These are phyloP conservation scores for Forsythia viridissima DNA, from an alignment of 257 asterid species.

Conservation along the genomic window DNA sequence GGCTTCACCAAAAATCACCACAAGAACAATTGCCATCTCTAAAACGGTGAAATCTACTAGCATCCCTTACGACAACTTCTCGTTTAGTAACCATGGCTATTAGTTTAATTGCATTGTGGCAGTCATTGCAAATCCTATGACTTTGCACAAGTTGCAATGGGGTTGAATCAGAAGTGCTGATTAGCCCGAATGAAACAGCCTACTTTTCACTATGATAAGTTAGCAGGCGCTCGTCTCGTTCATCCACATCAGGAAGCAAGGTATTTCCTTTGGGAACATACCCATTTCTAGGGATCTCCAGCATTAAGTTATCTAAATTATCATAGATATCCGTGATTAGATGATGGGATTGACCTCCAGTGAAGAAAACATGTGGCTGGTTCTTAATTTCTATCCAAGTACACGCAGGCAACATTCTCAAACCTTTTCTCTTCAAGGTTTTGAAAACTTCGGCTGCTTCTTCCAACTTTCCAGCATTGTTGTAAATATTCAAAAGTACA, in stretches of 20 bases:
- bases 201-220: conserved; percentile 76
- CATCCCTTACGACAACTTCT: conserved; percentile 73
- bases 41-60: conserved; percentile 80
- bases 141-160: conserved; percentile 81
- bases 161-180: conserved; percentile 59
- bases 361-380: conserved; percentile 55
- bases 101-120: conserved; percentile 69
- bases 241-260: conserved; percentile 90
- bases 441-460: conserved; percentile 77
- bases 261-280: conserved; percentile 43
- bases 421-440: conserved; percentile 64
- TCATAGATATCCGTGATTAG: conserved; percentile 56
- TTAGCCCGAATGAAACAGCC: conserved; percentile 83
- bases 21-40: conserved; percentile 73
- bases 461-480: conserved; percentile 51
- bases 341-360: conserved; percentile 65
- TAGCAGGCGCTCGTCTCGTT: conserved; percentile 43
- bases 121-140: conserved; percentile 78
- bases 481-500: conserved; percentile 72
- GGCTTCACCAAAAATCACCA: conserved; percentile 80
- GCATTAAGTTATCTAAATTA: conserved; percentile 46
- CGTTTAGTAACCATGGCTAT: conserved; percentile 51
- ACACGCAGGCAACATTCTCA: conserved; percentile 69
- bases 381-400: conserved; percentile 84
- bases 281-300: conserved; percentile 45